phyloP scores from a whole-genome alignment of 2,329 filamentous ascomycete genomes.

The Didymellaceae sp. region DNA sequence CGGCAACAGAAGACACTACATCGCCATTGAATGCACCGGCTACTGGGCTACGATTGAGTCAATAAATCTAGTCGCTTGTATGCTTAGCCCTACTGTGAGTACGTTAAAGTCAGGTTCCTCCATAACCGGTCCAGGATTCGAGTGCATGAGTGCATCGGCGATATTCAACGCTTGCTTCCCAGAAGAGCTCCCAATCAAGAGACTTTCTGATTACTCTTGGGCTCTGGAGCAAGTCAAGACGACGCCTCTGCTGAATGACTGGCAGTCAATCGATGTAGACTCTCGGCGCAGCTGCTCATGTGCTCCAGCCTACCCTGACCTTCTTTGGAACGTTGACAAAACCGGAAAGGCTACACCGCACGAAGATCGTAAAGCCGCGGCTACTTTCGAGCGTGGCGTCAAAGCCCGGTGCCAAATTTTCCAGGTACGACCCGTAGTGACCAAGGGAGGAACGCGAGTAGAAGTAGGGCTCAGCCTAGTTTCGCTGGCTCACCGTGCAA shows the following conservation, averaged over 20 bases:
- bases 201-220: conserved; percentile 30
- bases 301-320: conserved; percentile 30
- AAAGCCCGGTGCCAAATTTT: conserved; percentile 54
- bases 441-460: conserved; percentile 44
- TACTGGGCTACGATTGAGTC: conserved; percentile 16
- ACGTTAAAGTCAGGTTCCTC: conserved; percentile 2
- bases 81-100: conserved; percentile 5
- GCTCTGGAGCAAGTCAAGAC: conserved; percentile 24
- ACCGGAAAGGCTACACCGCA: conserved; percentile 28
- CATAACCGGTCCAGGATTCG: neutral
- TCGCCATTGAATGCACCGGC: conserved; percentile 16
- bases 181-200: conserved; percentile 1
- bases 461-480: conserved; percentile 51
- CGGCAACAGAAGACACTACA: neutral
- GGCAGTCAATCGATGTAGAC: conserved; percentile 21
- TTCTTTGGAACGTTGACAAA: conserved; percentile 36
- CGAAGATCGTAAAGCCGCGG: conserved; percentile 55
- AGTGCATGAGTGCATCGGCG: conserved; percentile 28
- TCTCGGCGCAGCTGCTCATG: conserved; percentile 26
- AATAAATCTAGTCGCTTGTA: conserved; percentile 9
- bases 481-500: conserved; percentile 54
- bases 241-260: conserved; percentile 27
- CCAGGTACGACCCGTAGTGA: conserved; percentile 16
- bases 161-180: conserved; percentile 30
- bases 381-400: conserved; percentile 57